Evolutionary conservation across 352 stramenopile species (phyloP).

Genomic region (Pythium myriotylum): DNA sequence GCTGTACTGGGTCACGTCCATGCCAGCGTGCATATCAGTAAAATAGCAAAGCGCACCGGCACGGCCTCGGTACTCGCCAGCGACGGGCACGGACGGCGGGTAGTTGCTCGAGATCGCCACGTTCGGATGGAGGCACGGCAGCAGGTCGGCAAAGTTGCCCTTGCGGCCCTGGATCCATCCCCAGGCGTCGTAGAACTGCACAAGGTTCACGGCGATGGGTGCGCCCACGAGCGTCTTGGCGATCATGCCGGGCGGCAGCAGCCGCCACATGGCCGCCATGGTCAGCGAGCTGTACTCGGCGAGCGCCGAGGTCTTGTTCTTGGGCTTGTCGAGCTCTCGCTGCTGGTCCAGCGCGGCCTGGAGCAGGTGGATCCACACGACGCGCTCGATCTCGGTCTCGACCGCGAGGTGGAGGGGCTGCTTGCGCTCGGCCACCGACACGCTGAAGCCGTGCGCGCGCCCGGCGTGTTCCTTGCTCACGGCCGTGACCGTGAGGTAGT

Average conservation of each 20-base stretch:
- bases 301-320: slow-evolving; percentile 18
- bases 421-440: slow-evolving; percentile 55
- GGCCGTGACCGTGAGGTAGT: slow-evolving; percentile 54
- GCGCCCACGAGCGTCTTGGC: slow-evolving; percentile 53
- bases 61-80: slow-evolving; percentile 68
- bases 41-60: slow-evolving; percentile 74
- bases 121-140: slow-evolving; percentile 80
- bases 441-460: slow-evolving; percentile 53
- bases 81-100: slow-evolving; percentile 66
- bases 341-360: slow-evolving; percentile 63
- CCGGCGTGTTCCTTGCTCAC: slow-evolving; percentile 64
- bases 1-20: slow-evolving; percentile 74
- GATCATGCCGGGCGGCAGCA: slow-evolving; percentile 35
- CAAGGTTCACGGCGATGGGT: slow-evolving; percentile 62
- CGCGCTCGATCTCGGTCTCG: slow-evolving; percentile 73
- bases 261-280: slow-evolving; percentile 30
- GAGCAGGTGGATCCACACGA: slow-evolving; percentile 78
- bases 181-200: slow-evolving; percentile 77
- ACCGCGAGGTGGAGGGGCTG: slow-evolving; percentile 61
- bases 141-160: slow-evolving; percentile 76
- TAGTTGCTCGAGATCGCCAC: slow-evolving; percentile 80
- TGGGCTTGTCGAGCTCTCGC: slow-evolving; percentile 39
- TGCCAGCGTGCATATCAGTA: slow-evolving; percentile 61
- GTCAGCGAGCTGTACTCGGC: slow-evolving; percentile 20
- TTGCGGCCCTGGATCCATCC: slow-evolving; percentile 71